Evolutionary conservation across 2,329 filamentous ascomycete genomes (phyloP).

Genomic region (Diplodia intermedia): DNA sequence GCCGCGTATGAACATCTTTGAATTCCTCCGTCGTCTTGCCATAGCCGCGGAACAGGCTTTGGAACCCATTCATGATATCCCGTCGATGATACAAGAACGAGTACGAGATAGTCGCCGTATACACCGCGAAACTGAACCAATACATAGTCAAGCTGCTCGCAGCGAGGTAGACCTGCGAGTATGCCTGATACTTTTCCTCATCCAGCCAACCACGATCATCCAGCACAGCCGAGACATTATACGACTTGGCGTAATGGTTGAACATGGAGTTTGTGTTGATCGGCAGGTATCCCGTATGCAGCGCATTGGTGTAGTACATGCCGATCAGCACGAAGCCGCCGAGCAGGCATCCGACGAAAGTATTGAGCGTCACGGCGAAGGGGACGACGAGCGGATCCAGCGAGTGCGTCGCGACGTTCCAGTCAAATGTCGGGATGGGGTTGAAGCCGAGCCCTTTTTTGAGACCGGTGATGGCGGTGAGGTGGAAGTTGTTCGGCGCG

Average conservation of each 20-base stretch:
- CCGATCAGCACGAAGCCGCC: constrained; percentile 36
- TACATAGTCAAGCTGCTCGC: constrained; percentile 49
- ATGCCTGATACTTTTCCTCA: constrained; percentile 43
- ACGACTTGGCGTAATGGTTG: constrained; percentile 45
- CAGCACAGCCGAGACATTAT: constrained; percentile 46
- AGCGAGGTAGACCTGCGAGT: constrained; percentile 49
- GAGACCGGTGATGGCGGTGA: constrained; percentile 78
- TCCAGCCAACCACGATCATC: constrained; percentile 41
- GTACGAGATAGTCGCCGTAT: constrained; percentile 48
- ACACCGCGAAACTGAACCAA: constrained; percentile 48
- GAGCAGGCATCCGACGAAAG: constrained; percentile 45
- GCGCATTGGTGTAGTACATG: constrained; percentile 43
- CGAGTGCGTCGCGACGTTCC: constrained; percentile 59
- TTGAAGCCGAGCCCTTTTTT: constrained; percentile 70
- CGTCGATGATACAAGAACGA: constrained; percentile 46
- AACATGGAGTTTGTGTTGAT: constrained; percentile 45
- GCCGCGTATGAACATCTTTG: constrained; percentile 44
- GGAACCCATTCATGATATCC: constrained; percentile 35
- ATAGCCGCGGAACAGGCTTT: constrained; percentile 41
- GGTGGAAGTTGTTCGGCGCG: constrained; percentile 68
- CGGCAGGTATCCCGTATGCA: constrained; percentile 46
- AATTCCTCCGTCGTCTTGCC: not conserved
- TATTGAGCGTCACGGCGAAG: constrained; percentile 43
- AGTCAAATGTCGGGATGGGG: constrained; percentile 74
- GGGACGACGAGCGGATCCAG: constrained; percentile 44